Conservation (phyloP, 257 asterid species). For the Scutellaria baicalensis region DNA sequence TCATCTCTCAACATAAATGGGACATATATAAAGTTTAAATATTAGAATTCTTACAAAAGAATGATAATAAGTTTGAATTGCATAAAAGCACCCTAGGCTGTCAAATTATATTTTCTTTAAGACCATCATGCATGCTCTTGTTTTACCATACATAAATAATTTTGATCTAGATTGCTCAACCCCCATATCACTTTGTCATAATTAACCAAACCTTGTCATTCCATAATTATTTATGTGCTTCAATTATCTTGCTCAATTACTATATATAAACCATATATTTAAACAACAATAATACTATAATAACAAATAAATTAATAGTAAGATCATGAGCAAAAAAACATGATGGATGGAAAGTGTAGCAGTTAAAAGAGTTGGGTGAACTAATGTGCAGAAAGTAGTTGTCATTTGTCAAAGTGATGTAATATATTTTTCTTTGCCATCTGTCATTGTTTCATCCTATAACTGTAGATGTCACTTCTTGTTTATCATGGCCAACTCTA, state of each 20-base stretch:
- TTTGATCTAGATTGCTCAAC: neutral
- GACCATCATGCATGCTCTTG: neutral
- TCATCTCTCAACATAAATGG: too few relatives aligned
- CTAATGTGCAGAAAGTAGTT: neutral
- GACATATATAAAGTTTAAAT: too few relatives aligned
- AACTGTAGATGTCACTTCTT: neutral
- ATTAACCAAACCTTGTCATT: too few relatives aligned
- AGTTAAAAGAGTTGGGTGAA: neutral
- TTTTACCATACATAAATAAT: neutral
- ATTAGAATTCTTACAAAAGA: too few relatives aligned
- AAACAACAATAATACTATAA: too few relatives aligned
- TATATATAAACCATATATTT: too few relatives aligned
- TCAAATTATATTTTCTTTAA: neutral
- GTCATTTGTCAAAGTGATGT: neutral
- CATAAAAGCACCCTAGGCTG: conserved; percentile 3
- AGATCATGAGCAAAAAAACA: too few relatives aligned
- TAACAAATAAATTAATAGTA: too few relatives aligned
- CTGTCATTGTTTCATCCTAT: neutral
- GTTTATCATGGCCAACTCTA: neutral
- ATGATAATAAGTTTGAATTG: conserved; percentile 7
- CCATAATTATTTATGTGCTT: too few relatives aligned
- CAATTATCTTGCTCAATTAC: too few relatives aligned
- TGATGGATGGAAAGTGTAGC: neutral
- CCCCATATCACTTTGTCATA: too few relatives aligned
- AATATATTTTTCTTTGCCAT: neutral